phyloP scores from a whole-genome alignment of 2,329 filamentous ascomycete genomes.

The Apiospora marii region DNA sequence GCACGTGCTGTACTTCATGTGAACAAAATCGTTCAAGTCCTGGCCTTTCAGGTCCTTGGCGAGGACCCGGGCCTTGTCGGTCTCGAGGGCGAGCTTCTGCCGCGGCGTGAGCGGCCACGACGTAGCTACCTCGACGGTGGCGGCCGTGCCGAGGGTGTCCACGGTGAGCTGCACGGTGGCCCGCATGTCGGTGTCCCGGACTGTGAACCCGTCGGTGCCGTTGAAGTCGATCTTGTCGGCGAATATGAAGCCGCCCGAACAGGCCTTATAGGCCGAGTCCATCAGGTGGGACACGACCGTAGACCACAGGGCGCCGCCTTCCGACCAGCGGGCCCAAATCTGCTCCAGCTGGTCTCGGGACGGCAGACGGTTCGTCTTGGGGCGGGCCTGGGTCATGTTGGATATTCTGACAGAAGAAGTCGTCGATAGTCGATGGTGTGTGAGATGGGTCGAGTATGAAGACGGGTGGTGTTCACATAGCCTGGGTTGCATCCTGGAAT shows the following conservation, averaged over 20 bases:
- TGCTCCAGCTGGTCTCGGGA: no score
- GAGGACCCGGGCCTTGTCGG: background rate
- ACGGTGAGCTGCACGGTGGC: background rate
- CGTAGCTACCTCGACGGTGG: background rate
- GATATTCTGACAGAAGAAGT: no score
- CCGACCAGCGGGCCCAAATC: no score
- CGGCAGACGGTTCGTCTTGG: no score
- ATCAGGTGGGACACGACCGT: background rate
- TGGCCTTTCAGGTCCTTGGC: background rate
- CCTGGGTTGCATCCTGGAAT: no score
- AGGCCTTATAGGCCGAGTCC: background rate
- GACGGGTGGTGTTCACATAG: no score
- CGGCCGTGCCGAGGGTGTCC: background rate
- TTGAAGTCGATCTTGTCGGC: background rate
- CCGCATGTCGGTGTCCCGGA: background rate
- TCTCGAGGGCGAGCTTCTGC: background rate
- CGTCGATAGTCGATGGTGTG: no score
- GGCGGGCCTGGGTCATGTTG: no score
- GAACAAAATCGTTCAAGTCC: background rate
- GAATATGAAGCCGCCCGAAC: background rate
- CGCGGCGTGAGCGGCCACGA: background rate
- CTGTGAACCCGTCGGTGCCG: background rate
- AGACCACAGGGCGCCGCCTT: background rate
- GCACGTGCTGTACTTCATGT: background rate
- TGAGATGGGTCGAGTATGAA: no score